A percentile compares a stretch with the other conserved stretches of the same genome.
Conservation (phyloP, 2,329 filamentous ascomycete genomes). For the Aureobasidium sp. region DNA sequence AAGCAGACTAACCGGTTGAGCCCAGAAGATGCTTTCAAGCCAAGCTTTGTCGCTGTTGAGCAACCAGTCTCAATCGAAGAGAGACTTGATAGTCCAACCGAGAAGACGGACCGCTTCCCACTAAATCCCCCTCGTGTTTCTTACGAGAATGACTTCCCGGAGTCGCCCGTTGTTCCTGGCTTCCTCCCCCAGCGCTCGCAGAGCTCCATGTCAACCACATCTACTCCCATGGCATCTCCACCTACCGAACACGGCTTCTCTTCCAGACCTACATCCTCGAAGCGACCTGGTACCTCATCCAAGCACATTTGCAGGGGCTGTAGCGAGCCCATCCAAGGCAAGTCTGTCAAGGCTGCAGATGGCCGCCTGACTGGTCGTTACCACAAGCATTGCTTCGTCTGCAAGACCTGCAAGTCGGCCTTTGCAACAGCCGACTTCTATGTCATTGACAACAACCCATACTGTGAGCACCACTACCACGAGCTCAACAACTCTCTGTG, state of each 20-base stretch:
- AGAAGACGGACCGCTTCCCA: not conserved
- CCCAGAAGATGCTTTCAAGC: slow-evolving; percentile 8
- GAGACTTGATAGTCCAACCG: not conserved
- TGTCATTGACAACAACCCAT: slow-evolving; percentile 76
- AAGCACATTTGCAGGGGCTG: slow-evolving; percentile 70
- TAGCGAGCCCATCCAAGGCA: slow-evolving; percentile 67
- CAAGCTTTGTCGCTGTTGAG: not conserved
- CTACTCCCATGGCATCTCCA: not conserved
- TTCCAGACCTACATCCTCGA: not conserved
- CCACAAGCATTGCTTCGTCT: slow-evolving; percentile 92
- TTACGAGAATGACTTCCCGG: slow-evolving; percentile 12
- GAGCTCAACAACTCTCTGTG: slow-evolving; percentile 82
- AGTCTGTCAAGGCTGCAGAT: slow-evolving; percentile 88
- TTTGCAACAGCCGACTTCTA: slow-evolving; percentile 90
- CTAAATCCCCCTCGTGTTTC: not conserved
- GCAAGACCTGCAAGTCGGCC: slow-evolving; percentile 68
- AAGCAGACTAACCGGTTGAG: slow-evolving; percentile 1
- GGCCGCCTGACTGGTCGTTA: slow-evolving; percentile 87
- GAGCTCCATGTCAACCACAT: not conserved
- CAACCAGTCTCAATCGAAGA: not conserved
- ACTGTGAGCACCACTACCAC: slow-evolving; percentile 90
- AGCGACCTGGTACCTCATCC: slow-evolving; percentile 9
- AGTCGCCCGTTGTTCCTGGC: slow-evolving; percentile 28
- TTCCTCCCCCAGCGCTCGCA: slow-evolving; percentile 11
- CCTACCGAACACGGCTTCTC: slow-evolving; percentile 4